Evolutionary conservation across 176 grass and related monocot genomes (phyloP).

Genomic region (Paspalum notatum): DNA sequence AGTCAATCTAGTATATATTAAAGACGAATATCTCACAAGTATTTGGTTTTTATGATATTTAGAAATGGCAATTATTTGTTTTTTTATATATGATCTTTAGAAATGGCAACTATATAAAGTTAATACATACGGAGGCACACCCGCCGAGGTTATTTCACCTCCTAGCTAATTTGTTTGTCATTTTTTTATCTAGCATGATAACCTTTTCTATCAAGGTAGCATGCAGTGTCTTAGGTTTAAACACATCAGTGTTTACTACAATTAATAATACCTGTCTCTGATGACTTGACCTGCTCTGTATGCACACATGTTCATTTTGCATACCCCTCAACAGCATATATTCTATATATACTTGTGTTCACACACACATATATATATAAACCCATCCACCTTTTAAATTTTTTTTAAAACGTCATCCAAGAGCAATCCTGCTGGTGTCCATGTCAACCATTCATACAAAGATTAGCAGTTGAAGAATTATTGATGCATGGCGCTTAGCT

Average conservation of each 20-base stretch:
- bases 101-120: no score
- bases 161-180: no score
- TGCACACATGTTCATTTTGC: not conserved
- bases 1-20: no score
- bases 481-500: not conserved
- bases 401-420: not conserved
- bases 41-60: no score
- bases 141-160: no score
- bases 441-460: not conserved
- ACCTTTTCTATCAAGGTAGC: no score
- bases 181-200: no score
- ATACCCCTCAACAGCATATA: not conserved
- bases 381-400: not conserved
- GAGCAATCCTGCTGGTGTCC: not conserved
- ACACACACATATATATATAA: not conserved
- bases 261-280: not conserved
- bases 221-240: not conserved
- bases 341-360: not conserved
- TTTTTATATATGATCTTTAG: no score
- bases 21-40: no score
- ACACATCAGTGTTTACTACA: not conserved
- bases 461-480: not conserved
- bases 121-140: no score
- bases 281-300: not conserved
- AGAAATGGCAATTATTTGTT: no score